Evolutionary conservation across 2,329 filamentous ascomycete genomes (phyloP), one percentile per base, ranked within the genome.

Genomic region (Pyrenophora teres): DNA sequence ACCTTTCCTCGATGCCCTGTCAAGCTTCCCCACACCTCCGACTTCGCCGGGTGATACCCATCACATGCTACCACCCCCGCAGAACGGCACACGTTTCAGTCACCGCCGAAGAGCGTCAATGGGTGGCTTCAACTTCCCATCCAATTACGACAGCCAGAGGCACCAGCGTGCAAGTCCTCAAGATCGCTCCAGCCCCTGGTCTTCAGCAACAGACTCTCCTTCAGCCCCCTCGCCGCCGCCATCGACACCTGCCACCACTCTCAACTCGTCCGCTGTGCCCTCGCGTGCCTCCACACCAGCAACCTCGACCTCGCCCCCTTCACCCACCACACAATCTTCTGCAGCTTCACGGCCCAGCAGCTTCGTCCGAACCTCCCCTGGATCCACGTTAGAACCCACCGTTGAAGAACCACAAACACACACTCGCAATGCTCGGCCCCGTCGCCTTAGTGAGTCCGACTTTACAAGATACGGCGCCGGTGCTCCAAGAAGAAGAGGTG

Each of bases 381-480:
- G 77, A 23, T 59, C 71, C 1, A 74, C 77, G 23, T 60, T 78
- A 4, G 69, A 76, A 10, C 75, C 78, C 39, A 76, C 79, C 7
- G 71, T 65, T 25, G 74, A 77, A 56, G 73, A 75, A 37, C 64
- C 74, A 25, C 67, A 74, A 23, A 64, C 70, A 6, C 60, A 66
- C 23, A 52, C 77, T n/a, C 71, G 72, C 36, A 72, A 75, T 23
- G 74, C 79, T 39, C 77, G 79, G 23, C 81, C 82, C 60, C 79
- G 82, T 57, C 78, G 81, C 51, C 74, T 82, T 57, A 85, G 83
- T 61, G 83, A 86, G 65, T 83, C 82, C 4, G 82, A 85, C 61
- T 83, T 80, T 76, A 85, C 74, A 71, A 80, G 69, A 70, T 85
- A 86, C 52, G 83, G 85, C 3, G 82, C 84, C 27, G 85, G 84